These are phyloP conservation scores for Triticum monococcum DNA, from an alignment of 176 grass and related monocot species.

Conservation along the genomic window DNA sequence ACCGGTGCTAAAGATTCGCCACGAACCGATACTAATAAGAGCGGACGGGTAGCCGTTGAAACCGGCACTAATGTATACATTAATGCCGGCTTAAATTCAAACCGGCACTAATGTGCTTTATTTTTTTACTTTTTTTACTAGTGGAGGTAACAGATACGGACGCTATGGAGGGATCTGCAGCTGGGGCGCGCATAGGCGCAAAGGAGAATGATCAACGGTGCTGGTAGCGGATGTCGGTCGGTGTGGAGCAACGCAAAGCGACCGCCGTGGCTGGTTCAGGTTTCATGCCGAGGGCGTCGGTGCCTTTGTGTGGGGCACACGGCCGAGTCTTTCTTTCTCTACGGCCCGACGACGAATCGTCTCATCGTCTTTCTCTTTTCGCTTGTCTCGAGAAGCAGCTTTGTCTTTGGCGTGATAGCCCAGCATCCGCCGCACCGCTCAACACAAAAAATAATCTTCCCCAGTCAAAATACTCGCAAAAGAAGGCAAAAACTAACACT, in stretches of 20 bases:
- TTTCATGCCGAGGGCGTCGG: constrained; percentile 12
- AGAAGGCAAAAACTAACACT: no score
- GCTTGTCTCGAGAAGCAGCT: constrained; percentile 17
- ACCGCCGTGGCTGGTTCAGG: not conserved
- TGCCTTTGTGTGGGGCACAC: constrained; percentile 6
- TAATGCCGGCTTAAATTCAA: no score
- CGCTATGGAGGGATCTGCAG: not conserved
- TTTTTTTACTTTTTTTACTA: no score
- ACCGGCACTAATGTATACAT: no score
- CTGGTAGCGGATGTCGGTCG: constrained; percentile 31
- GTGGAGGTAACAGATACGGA: not conserved
- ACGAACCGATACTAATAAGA: no score
- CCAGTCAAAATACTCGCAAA: not conserved
- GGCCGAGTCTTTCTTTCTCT: not conserved
- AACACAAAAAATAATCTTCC: not conserved
- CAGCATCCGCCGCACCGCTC: not conserved
- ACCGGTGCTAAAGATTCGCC: no score
- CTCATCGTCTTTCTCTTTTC: constrained; percentile 25
- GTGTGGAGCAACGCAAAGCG: constrained; percentile 35
- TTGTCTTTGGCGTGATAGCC: not conserved
- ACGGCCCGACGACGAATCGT: constrained; percentile 4
- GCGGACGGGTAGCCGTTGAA: no score
- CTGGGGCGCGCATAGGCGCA: not conserved
- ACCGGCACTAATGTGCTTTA: no score
- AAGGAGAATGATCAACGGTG: not conserved